Evolutionary conservation across 2,329 filamentous ascomycete genomes (phyloP).

Genomic region (Immersiporthe knoxdaviesiana): DNA sequence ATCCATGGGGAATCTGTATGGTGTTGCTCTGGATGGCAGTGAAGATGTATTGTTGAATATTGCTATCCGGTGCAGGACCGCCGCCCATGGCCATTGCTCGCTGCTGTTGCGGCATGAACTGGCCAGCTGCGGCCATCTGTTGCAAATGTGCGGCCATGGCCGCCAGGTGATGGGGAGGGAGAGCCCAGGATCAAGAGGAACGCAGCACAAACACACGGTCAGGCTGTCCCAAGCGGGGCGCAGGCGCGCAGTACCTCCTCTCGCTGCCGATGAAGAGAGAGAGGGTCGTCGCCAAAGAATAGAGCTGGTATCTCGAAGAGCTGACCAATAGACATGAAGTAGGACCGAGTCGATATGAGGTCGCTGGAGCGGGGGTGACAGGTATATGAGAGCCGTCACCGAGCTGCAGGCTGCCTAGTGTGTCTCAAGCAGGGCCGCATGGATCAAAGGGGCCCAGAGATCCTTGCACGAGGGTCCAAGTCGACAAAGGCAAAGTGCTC

Average conservation of each 20-base stretch:
- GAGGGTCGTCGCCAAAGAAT: constrained; percentile 27
- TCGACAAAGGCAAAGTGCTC: constrained; percentile 3
- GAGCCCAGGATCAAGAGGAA: constrained; percentile 23
- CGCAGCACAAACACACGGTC: constrained; percentile 14
- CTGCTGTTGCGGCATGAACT: constrained; percentile 49
- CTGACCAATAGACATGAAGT: constrained; percentile 20
- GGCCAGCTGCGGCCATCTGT: constrained; percentile 55
- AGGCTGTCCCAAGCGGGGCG: constrained; percentile 19
- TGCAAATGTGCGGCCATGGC: constrained; percentile 65
- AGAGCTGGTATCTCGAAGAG: constrained; percentile 6
- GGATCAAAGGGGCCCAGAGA: constrained; percentile 14
- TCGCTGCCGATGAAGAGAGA: constrained; percentile 19
- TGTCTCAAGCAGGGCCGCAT: constrained; percentile 29
- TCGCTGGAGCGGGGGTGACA: constrained; percentile 26
- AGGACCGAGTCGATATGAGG: constrained; percentile 15
- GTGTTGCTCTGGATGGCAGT: constrained; percentile 36
- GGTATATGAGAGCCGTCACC: constrained; percentile 32
- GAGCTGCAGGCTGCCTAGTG: constrained; percentile 40
- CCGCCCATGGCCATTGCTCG: constrained; percentile 30
- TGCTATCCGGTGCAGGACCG: constrained; percentile 38
- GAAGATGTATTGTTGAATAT: constrained; percentile 43
- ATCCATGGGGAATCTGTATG: constrained; percentile 32
- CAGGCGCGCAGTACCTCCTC: constrained; percentile 29
- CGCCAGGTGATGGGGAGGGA: constrained; percentile 37
- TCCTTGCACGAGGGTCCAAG: constrained; percentile 20